Percentiles rank a stretch among this genome's conserved stretches.
These are phyloP conservation scores for Trifolium dubium DNA, from an alignment of 306 rosid genomes.

Conservation along the genomic window DNA sequence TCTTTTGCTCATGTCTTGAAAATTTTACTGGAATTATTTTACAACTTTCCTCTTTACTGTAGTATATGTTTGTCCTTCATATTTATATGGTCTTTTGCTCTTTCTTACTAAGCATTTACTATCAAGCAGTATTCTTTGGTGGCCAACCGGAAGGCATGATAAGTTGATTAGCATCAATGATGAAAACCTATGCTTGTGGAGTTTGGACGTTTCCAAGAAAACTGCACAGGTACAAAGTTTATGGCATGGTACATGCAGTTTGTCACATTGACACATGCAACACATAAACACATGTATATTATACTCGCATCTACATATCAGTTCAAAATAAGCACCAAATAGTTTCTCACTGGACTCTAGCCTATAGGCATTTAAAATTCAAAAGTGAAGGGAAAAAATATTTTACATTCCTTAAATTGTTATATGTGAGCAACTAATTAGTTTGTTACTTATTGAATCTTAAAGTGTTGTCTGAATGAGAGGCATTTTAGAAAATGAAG, in stretches of 20 bases:
- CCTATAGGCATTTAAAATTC: not conserved
- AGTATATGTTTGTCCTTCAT: constrained; percentile 7
- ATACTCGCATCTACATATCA: constrained; percentile 10
- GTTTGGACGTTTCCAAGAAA: constrained; percentile 85
- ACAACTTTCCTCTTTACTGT: constrained; percentile 32
- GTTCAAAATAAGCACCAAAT: constrained; percentile 2
- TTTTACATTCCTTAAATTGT: constrained; percentile 20
- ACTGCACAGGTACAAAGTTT: constrained; percentile 69
- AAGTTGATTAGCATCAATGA: constrained; percentile 88
- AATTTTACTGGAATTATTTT: constrained; percentile 12
- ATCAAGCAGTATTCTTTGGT: constrained; percentile 83
- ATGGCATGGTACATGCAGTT: constrained; percentile 27
- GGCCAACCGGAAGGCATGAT: constrained; percentile 94
- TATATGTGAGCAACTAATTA: not conserved
- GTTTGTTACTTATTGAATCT: constrained; percentile 5
- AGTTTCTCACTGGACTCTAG: constrained; percentile 15
- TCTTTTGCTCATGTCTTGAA: constrained; percentile 17
- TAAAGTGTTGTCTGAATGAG: constrained; percentile 15
- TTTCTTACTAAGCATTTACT: constrained; percentile 37
- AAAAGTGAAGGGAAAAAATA: not conserved
- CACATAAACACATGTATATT: not conserved
- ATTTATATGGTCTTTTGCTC: constrained; percentile 17
- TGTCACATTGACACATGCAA: constrained; percentile 17
- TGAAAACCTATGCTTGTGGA: constrained; percentile 83
- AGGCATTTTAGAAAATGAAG: constrained; percentile 34